phyloP scores from a whole-genome alignment of 257 asterid species.

The Plantago major region DNA sequence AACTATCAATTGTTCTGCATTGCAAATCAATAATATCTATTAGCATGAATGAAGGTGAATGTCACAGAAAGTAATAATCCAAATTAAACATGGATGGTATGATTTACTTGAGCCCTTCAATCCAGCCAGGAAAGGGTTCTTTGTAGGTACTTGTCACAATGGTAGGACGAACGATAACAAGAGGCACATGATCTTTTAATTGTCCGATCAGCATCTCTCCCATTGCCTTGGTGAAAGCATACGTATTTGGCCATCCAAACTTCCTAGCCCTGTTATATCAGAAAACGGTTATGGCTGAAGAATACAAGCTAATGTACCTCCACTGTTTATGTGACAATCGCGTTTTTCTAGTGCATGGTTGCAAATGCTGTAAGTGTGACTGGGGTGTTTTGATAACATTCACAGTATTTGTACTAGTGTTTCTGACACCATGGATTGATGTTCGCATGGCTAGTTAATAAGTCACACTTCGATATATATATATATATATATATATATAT shows the following conservation, averaged over 20 bases:
- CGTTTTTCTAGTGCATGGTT: no score
- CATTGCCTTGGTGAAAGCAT: constrained; percentile 77
- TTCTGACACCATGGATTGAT: no score
- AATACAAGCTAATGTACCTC: no score
- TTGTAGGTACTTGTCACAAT: constrained; percentile 62
- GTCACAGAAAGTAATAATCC: neutral
- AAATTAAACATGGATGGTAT: neutral
- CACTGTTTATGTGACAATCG: no score
- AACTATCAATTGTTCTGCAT: constrained; percentile 25
- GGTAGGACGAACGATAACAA: constrained; percentile 71
- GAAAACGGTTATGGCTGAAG: no score
- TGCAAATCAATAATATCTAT: neutral
- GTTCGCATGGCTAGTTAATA: no score
- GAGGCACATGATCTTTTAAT: constrained; percentile 38
- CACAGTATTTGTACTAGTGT: no score
- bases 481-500: no score
- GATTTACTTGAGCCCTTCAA: constrained; percentile 67
- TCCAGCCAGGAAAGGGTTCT: constrained; percentile 92
- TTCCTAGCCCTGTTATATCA: constrained; percentile 48
- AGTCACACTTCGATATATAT: no score
- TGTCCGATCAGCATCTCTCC: constrained; percentile 69
- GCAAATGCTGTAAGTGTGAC: no score
- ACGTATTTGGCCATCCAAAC: constrained; percentile 87
- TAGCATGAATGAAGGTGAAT: neutral
- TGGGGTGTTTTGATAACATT: no score